phyloP scores from a whole-genome alignment of 257 asterid species.

The Ilex aquifolium region DNA sequence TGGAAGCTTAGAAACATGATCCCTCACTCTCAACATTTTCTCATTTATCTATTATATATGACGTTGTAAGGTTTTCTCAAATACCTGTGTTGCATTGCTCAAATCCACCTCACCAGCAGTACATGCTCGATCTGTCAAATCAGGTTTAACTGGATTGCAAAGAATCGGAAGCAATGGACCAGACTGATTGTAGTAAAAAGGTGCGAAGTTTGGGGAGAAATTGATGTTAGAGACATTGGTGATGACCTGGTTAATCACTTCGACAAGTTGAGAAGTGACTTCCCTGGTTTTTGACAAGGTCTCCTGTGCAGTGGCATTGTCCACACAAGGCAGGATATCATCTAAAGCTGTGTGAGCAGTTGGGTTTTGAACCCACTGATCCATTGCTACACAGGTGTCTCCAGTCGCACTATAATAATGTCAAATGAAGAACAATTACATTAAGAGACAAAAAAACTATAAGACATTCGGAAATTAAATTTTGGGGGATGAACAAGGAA shows the following conservation, averaged over 20 bases:
- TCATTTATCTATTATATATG: too few species aligned
- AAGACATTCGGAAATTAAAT: neutral
- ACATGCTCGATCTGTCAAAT: constrained; percentile 58
- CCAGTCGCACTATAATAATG: constrained; percentile 50
- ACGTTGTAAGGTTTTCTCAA: neutral
- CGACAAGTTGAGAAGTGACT: constrained; percentile 65
- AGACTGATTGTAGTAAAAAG: constrained; percentile 77
- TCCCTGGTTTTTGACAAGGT: constrained; percentile 57
- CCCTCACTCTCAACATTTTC: neutral
- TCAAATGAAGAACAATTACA: constrained; percentile 12
- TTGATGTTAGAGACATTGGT: constrained; percentile 78
- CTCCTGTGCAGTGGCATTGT: constrained; percentile 66
- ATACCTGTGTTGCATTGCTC: constrained; percentile 77
- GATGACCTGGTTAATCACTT: constrained; percentile 57
- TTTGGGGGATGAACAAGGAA: neutral
- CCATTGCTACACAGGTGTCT: constrained; percentile 84
- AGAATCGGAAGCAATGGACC: constrained; percentile 81
- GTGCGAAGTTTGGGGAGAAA: constrained; percentile 62
- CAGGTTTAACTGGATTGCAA: constrained; percentile 69
- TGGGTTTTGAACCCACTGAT: constrained; percentile 80
- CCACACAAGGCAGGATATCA: constrained; percentile 79
- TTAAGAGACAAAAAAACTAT: neutral
- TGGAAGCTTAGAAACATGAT: too few species aligned
- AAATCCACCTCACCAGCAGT: constrained; percentile 58
- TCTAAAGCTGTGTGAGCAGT: constrained; percentile 80